phyloP scores from a whole-genome alignment of 352 stramenopile species.

The Phytophthora sansomeana region DNA sequence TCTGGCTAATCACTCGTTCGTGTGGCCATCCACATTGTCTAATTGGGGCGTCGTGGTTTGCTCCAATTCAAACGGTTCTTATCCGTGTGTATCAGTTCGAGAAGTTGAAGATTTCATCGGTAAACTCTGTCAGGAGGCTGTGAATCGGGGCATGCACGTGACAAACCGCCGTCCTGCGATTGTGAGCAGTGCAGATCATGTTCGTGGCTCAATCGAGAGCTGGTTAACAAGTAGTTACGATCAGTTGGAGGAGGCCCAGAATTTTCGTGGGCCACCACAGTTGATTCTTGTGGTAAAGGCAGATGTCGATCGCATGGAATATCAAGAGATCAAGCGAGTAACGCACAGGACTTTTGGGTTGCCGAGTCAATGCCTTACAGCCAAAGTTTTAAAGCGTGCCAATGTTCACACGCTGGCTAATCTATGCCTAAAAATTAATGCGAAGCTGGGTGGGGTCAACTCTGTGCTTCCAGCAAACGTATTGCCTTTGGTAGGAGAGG shows the following conservation, averaged over 20 bases:
- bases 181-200: neutral
- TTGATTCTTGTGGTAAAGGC: neutral
- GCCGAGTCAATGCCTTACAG: constrained; percentile 59
- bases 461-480: constrained; percentile 32
- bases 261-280: neutral
- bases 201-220: neutral
- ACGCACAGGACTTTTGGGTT: neutral
- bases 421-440: constrained; percentile 32
- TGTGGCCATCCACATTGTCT: neutral
- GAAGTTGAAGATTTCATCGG: neutral
- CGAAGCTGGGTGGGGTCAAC: constrained; percentile 61
- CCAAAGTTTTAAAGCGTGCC: constrained; percentile 31
- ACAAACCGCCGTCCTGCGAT: neutral
- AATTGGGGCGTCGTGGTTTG: neutral
- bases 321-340: neutral
- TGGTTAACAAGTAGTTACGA: neutral
- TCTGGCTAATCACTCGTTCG: neutral
- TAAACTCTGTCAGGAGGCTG: neutral
- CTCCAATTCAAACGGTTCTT: neutral
- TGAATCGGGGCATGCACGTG: neutral
- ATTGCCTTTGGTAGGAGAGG: constrained; percentile 33
- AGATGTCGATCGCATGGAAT: neutral
- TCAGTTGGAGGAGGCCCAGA: neutral
- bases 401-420: constrained; percentile 54
- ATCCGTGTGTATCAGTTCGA: neutral